Evolutionary conservation across 148 eudicot species (phyloP).

Genomic region (Vaccinium myrtillus): DNA sequence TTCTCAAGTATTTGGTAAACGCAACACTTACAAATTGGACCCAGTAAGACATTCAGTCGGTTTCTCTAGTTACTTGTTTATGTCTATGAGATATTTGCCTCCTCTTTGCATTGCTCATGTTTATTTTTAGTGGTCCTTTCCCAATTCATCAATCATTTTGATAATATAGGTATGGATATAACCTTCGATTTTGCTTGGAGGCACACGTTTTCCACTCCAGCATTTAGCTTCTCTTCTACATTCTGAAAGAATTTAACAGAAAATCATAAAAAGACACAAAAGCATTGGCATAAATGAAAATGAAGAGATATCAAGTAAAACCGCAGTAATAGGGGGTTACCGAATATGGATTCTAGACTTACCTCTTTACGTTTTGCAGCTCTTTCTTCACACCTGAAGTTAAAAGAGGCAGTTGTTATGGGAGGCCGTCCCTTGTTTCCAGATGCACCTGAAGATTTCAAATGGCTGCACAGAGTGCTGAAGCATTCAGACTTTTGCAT

Average conservation of each 20-base stretch:
- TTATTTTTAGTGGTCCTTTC: neutral
- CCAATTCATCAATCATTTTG: neutral
- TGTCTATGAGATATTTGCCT: neutral
- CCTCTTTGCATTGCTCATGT: neutral
- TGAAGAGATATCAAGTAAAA: neutral
- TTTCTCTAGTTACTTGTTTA: neutral
- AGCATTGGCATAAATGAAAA: slow-evolving; percentile 13
- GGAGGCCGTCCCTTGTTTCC: slow-evolving; percentile 34
- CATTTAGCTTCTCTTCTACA: slow-evolving; percentile 24
- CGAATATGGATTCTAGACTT: slow-evolving; percentile 9
- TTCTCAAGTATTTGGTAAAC: neutral
- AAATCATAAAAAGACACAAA: slow-evolving; percentile 1
- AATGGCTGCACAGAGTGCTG: slow-evolving; percentile 27
- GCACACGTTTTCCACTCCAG: slow-evolving; percentile 40
- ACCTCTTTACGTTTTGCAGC: slow-evolving; percentile 80
- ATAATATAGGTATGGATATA: neutral
- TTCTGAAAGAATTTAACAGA: slow-evolving; percentile 52
- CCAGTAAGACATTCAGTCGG: neutral
- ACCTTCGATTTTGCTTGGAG: slow-evolving; percentile 58
- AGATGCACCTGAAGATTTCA: slow-evolving; percentile 31
- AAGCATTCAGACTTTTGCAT: slow-evolving; percentile 2
- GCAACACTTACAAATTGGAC: neutral
- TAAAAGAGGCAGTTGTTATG: slow-evolving; percentile 48
- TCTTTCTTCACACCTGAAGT: slow-evolving; percentile 77
- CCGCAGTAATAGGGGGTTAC: neutral